Evolutionary conservation across 2,329 filamentous ascomycete genomes (phyloP).

Genomic region (Aspergillus brunneoviolaceus): DNA sequence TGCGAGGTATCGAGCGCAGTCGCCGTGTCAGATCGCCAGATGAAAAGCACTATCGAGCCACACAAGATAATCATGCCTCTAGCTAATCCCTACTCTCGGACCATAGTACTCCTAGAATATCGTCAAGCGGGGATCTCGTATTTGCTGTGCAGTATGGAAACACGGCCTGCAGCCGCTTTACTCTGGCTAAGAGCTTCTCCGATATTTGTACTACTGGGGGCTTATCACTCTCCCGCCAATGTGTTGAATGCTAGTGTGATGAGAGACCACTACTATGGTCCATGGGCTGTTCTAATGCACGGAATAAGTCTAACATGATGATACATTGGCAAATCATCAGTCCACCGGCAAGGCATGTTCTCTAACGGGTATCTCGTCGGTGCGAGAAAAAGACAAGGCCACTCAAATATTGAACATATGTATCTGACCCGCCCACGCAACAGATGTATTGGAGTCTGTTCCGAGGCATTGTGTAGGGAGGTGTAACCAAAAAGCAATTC

Average conservation of each 20-base stretch:
- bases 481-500: not conserved
- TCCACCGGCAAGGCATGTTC: constrained; percentile 3
- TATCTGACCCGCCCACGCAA: not conserved
- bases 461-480: not conserved
- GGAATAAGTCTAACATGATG: not conserved
- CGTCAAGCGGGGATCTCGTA: not conserved
- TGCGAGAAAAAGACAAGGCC: constrained; percentile 9
- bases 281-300: not conserved
- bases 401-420: constrained; percentile 2
- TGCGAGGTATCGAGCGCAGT: too few species aligned
- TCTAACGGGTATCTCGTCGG: constrained; percentile 16
- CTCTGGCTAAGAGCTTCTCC: not conserved
- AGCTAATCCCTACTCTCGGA: too few species aligned
- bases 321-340: not conserved
- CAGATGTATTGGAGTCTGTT: not conserved
- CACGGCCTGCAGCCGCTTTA: not conserved
- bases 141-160: not conserved
- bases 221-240: not conserved
- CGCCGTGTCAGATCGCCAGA: too few species aligned
- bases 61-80: too few species aligned
- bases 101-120: not conserved
- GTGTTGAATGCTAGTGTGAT: not conserved
- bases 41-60: too few species aligned
- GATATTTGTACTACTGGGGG: not conserved
- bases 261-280: not conserved